Percentiles rank a stretch among this genome's conserved stretches.
These are phyloP conservation scores for Huntiella savannae DNA, from an alignment of 2,329 filamentous ascomycete genomes.

Conservation along the genomic window DNA sequence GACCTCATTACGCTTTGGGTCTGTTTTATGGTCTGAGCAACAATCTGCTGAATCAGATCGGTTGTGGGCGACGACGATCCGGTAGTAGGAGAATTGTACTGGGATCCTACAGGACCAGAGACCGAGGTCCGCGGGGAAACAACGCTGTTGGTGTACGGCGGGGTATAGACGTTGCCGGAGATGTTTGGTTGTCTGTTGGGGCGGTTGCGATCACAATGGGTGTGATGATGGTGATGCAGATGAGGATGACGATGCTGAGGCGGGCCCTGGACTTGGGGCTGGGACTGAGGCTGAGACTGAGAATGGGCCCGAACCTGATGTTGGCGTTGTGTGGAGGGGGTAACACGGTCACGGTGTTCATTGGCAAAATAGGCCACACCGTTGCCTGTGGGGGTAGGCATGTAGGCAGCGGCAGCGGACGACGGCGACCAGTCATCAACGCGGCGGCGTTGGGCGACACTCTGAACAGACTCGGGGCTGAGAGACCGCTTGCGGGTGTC, in stretches of 20 bases:
- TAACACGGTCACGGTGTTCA: not conserved
- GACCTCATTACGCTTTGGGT: slow-evolving; percentile 18
- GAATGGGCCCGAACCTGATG: too few species aligned
- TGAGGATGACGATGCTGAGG: not conserved
- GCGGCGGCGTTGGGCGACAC: slow-evolving; percentile 4
- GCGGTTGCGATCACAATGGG: not conserved
- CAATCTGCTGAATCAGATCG: slow-evolving; percentile 16
- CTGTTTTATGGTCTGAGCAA: slow-evolving; percentile 21
- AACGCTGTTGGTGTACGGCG: slow-evolving; percentile 4
- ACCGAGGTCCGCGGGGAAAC: slow-evolving; percentile 5
- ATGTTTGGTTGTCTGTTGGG: not conserved
- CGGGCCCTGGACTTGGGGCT: not conserved
- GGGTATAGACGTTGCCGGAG: not conserved
- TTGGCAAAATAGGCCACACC: not conserved
- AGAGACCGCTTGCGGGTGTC: slow-evolving; percentile 8
- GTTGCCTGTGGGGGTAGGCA: not conserved
- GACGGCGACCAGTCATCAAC: slow-evolving; percentile 3
- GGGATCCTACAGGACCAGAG: not conserved
- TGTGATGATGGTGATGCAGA: not conserved
- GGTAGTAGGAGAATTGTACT: not conserved
- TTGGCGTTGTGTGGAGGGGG: not conserved
- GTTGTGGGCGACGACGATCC: not conserved
- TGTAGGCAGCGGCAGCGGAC: not conserved
- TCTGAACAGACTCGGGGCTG: not conserved
- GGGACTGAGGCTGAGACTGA: not conserved